These are phyloP conservation scores for Tolypocladium ophioglossoides DNA, from an alignment of 2,329 filamentous ascomycete species.

Conservation along the genomic window DNA sequence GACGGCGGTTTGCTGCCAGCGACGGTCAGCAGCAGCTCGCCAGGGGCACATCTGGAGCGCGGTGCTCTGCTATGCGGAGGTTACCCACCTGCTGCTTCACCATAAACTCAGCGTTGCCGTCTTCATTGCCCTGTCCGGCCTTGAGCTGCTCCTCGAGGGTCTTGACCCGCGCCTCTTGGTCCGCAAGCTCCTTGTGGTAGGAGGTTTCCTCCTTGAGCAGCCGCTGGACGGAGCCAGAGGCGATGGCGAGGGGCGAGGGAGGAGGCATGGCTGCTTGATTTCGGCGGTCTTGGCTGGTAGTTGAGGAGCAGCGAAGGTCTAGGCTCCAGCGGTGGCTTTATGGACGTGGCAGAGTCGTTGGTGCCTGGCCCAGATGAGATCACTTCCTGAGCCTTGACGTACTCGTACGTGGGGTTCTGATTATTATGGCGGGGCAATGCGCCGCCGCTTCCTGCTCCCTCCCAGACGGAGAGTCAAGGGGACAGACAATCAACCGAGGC, in stretches of 20 bases:
- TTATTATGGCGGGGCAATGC: neutral
- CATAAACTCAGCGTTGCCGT: constrained; percentile 67
- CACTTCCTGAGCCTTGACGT: no score
- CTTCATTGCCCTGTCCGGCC: constrained; percentile 39
- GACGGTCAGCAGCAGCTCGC: neutral
- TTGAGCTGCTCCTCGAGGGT: constrained; percentile 53
- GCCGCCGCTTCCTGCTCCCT: neutral
- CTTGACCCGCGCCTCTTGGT: constrained; percentile 62
- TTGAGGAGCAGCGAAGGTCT: neutral
- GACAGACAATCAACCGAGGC: neutral
- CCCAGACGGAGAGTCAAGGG: neutral
- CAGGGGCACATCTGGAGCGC: neutral
- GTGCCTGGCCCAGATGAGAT: neutral
- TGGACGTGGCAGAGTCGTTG: neutral
- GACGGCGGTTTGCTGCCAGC: constrained; percentile 59
- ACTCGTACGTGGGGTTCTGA: neutral
- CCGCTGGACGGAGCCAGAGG: constrained; percentile 67
- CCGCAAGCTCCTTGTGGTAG: constrained; percentile 75
- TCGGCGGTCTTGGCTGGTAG: neutral
- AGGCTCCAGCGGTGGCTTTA: neutral
- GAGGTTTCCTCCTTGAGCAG: constrained; percentile 85
- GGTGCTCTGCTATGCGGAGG: neutral
- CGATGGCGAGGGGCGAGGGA: constrained; percentile 66
- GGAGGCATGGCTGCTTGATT: constrained; percentile 52
- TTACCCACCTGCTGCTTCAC: constrained; percentile 89